Base-by-base conservation (phyloP, 129 eudicot species). In the carrot (Daucus carota) region DNA sequence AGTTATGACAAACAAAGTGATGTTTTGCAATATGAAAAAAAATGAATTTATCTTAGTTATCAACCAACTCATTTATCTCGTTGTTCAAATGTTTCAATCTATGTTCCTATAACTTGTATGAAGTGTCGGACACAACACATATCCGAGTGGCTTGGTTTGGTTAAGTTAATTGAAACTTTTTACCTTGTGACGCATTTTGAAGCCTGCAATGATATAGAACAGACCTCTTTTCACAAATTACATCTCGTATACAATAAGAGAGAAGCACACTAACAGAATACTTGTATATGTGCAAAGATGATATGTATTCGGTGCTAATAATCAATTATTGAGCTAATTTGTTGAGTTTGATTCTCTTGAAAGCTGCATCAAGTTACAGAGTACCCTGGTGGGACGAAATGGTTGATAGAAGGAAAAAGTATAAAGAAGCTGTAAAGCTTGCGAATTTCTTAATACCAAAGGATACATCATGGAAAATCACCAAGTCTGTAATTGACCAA, bases 331-430 rank as follows among this genome's bases (percentile, higher is more conserved):
- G 14, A 26, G 8, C 69, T 62, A 16, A 60, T 29, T n/a, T 60
- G 68, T 29, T 60, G 38, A 14, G 38, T 62, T 29, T 62, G 69
- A 62, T 62, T 62, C 3, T 62, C 38, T 31, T 62, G 36, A 31
- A 28, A 62, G 69, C 69, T 62, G 36, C 10, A 62, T 62, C 69
- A 3, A 28, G 69, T 5, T 62, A 62, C 38, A 67, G 44, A 67
- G 42, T 67, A 34, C 72, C 72, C 72, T 67, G 72, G 72, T 67
- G 72, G 72, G 72, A 67, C 40, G 24, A 67, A 67, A 67, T 67
- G 72, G 72, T 67, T 5, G 13, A 67, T 31, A 67, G 4, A 7
- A 67, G 72, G 44, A 67, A 67, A 9, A 67, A 31, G 11, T 67
- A 67, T 34, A 67, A 67, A 1, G 72, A 17, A 67, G 72, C 44